These are phyloP conservation scores for Penicillium simplicissimum DNA, from an alignment of 495 filamentous ascomycete genomes.

Conservation along the genomic window DNA sequence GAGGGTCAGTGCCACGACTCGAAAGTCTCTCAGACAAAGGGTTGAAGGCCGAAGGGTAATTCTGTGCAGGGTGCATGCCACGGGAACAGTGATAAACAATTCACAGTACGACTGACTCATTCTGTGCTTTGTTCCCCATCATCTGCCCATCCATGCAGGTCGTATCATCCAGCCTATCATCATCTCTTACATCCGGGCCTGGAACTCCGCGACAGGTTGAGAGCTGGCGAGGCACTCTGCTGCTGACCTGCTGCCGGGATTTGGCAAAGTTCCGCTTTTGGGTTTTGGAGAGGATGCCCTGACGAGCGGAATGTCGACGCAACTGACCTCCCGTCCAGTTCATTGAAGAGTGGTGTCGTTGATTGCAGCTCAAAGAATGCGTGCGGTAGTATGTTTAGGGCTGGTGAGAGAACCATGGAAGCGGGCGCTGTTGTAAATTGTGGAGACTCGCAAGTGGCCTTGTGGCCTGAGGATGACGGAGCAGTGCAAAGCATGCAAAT, in stretches of 20 bases:
- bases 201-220: constrained; percentile 18
- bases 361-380: background rate
- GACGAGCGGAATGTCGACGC: constrained; percentile 37
- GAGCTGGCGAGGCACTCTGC: constrained; percentile 12
- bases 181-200: background rate
- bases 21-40: background rate
- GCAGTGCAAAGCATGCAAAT: constrained; percentile 25
- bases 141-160: constrained; percentile 5
- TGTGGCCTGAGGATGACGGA: background rate
- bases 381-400: background rate
- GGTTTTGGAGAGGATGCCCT: constrained; percentile 24
- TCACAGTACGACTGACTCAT: constrained; percentile 21
- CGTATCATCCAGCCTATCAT: background rate
- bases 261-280: constrained; percentile 36
- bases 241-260: constrained; percentile 19
- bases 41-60: background rate
- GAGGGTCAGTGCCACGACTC: constrained; percentile 11
- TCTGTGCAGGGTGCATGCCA: background rate
- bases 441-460: background rate
- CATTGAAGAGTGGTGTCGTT: constrained; percentile 24
- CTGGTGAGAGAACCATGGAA: constrained; percentile 1
- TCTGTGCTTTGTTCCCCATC: constrained; percentile 2
- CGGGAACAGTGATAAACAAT: constrained; percentile 3
- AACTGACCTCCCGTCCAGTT: constrained; percentile 51
- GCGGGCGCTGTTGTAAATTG: background rate